Conservation (phyloP, 345 rosid species). For the Heritiera littoralis region DNA sequence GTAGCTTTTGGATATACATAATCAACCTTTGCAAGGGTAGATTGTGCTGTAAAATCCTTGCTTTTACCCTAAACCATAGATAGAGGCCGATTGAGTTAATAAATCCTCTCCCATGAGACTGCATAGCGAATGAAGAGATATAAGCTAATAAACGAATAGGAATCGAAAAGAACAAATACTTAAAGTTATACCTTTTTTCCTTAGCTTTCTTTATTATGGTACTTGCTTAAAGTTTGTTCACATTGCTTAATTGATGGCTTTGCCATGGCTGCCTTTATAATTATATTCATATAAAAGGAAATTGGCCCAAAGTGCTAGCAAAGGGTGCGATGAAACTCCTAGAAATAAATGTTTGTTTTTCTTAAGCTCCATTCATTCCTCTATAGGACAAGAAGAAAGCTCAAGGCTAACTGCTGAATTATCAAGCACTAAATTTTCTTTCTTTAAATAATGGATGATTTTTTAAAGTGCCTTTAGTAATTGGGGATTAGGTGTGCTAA, state of each 20-base stretch:
- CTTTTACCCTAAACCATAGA: slow-evolving; percentile 67
- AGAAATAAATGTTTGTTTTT: neutral
- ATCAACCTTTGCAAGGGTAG: slow-evolving; percentile 19
- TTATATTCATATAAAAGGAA: neutral
- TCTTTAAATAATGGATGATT: neutral
- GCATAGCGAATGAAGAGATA: neutral
- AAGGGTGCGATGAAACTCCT: neutral
- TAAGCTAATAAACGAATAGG: neutral
- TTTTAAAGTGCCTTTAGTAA: neutral
- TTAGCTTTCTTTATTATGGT: neutral
- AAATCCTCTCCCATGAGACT: slow-evolving; percentile 55
- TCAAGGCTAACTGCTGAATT: neutral
- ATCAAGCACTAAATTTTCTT: neutral
- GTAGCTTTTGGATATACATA: slow-evolving; percentile 36
- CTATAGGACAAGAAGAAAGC: neutral
- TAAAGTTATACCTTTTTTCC: neutral
- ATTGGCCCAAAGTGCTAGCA: neutral
- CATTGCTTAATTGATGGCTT: slow-evolving; percentile 12
- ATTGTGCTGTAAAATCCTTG: slow-evolving; percentile 44
- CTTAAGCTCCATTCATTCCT: neutral
- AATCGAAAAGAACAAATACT: neutral
- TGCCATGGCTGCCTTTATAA: neutral
- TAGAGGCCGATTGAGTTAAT: slow-evolving; percentile 64
- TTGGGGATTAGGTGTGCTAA: slow-evolving; percentile 9
- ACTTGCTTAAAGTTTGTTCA: neutral